A percentile compares a stretch with the other conserved stretches of the same genome.
Conservation (phyloP, 1,284 basidiomycete genomes). For the Kalmanozyma brasiliensis region DNA sequence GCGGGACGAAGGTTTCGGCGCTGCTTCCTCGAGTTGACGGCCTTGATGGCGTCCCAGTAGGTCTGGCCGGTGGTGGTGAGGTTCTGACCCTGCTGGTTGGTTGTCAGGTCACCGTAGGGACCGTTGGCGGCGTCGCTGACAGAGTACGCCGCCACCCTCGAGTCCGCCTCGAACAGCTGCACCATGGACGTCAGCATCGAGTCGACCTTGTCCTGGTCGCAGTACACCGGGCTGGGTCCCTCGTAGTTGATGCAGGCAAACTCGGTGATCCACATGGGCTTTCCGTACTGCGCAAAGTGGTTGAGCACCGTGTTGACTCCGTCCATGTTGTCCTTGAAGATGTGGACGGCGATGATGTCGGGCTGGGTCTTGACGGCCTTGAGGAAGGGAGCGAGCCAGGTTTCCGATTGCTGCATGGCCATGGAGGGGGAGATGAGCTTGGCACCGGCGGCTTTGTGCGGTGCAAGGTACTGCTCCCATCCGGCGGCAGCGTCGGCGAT, state of each 20-base stretch:
- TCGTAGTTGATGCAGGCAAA: conserved; percentile 56
- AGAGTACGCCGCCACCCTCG: conserved; percentile 50
- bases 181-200: conserved; percentile 45
- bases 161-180: conserved; percentile 49
- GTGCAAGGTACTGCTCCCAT: conserved; percentile 55
- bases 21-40: conserved; percentile 5
- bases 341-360: conserved; percentile 59
- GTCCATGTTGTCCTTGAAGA: conserved; percentile 58
- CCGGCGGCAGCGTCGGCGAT: conserved; percentile 32
- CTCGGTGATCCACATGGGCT: conserved; percentile 59
- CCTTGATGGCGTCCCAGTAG: conserved; percentile 34
- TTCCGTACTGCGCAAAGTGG: conserved; percentile 52
- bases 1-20: conserved; percentile 24
- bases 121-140: conserved; percentile 56
- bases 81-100: conserved; percentile 39
- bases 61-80: conserved; percentile 38
- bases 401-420: conserved; percentile 59
- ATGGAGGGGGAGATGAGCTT: conserved; percentile 53
- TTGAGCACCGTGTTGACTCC: conserved; percentile 50
- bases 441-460: conserved; percentile 45
- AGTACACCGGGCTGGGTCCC: conserved; percentile 38
- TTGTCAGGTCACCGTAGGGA: conserved; percentile 36
- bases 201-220: conserved; percentile 44
- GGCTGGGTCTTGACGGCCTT: conserved; percentile 45
- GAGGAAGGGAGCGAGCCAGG: conserved; percentile 47